These are phyloP conservation scores for Talaromyces marneffei DNA, from an alignment of 2,329 filamentous ascomycete species.

Conservation along the genomic window DNA sequence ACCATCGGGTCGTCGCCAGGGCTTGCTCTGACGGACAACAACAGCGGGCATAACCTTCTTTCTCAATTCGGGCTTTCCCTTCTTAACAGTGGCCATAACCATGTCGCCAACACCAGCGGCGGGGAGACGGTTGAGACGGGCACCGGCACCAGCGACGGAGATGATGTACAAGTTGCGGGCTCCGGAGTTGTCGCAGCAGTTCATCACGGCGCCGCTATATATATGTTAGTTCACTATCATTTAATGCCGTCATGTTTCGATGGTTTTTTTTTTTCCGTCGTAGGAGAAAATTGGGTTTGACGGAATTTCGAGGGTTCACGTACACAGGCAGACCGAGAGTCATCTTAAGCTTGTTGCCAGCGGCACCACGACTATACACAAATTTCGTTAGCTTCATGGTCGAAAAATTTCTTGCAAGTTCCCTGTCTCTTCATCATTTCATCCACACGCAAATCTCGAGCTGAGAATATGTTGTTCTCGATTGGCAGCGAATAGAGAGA, in stretches of 20 bases:
- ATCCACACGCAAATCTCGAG: background rate
- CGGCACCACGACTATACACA: slow-evolving; percentile 62
- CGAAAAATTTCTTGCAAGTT: background rate
- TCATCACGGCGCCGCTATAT: slow-evolving; percentile 93
- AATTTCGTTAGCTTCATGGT: slow-evolving; percentile 12
- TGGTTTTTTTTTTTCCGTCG: background rate
- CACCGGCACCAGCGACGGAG: slow-evolving; percentile 97
- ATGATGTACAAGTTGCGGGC: slow-evolving; percentile 99
- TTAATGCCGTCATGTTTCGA: background rate
- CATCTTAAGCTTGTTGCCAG: slow-evolving; percentile 99
- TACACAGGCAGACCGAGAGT: slow-evolving; percentile 99
- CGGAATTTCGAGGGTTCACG: slow-evolving; percentile 41
- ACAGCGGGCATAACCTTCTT: slow-evolving; percentile 99
- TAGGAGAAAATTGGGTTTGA: slow-evolving; percentile 5
- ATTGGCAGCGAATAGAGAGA: background rate
- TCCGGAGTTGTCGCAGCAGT: slow-evolving; percentile 99
- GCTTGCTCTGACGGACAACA: slow-evolving; percentile 98
- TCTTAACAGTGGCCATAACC: slow-evolving; percentile 99
- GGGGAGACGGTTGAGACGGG: slow-evolving; percentile 93
- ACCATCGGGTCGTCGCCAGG: slow-evolving; percentile 97
- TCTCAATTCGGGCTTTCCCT: slow-evolving; percentile 99
- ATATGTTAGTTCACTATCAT: slow-evolving; percentile 10
- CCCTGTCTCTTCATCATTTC: background rate
- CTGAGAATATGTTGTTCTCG: background rate
- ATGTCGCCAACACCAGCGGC: slow-evolving; percentile 98